These are phyloP conservation scores for Carex scoparia DNA, from an alignment of 176 grass and related monocot genomes.

Conservation along the genomic window DNA sequence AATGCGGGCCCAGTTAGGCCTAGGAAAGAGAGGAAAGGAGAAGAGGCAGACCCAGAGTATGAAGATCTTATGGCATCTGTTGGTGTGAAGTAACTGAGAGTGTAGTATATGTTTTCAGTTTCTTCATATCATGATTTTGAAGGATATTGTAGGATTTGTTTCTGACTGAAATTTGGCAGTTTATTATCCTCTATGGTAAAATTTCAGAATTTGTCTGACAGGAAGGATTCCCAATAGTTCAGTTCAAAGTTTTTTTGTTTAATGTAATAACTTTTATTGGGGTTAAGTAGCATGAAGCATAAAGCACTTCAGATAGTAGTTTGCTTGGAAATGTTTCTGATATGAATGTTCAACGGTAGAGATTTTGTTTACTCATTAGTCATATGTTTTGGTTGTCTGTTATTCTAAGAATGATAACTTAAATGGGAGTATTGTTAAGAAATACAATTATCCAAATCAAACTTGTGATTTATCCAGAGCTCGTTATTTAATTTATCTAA, in stretches of 20 bases:
- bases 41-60: constrained; percentile 49
- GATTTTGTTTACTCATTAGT: neutral
- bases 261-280: neutral
- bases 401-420: neutral
- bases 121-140: constrained; percentile 12
- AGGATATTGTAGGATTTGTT: neutral
- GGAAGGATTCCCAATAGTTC: neutral
- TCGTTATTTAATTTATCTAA: neutral
- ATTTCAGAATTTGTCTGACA: neutral
- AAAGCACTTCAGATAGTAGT: neutral
- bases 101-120: neutral
- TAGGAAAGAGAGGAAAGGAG: constrained; percentile 28
- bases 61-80: constrained; percentile 77
- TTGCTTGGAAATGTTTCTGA: neutral
- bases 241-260: neutral
- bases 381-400: neutral
- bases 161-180: neutral
- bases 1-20: constrained; percentile 9
- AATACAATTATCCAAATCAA: neutral
- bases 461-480: neutral
- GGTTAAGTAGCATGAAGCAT: neutral
- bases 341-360: neutral
- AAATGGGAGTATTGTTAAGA: neutral
- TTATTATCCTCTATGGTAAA: neutral
- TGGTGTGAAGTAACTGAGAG: constrained; percentile 43